Base-by-base conservation (phyloP, 2,329 filamentous ascomycete species). In the Hymenoscyphus infarciens region DNA sequence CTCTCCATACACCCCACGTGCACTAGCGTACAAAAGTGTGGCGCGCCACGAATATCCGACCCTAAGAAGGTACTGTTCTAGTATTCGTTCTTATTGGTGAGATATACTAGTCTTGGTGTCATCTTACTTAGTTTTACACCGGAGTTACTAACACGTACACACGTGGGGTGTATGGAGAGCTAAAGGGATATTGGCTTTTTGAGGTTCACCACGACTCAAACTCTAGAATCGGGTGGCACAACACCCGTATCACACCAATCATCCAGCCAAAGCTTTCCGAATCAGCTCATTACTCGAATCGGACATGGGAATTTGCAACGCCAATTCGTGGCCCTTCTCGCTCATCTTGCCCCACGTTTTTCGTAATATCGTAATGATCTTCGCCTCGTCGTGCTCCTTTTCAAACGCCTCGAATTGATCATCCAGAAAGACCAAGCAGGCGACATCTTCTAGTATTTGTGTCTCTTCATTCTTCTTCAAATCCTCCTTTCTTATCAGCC, bases 391-490 rank as follows among this genome's bases (percentile, higher is more conserved):
- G 60, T 87, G 82, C 31, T 84, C 82, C 68, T 75, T 81, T 79
- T 91, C 88, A 76, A 95, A 96, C 58, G 83, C 84, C 70, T 93
- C 91, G 66, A 96, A 89, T 73, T 95, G 90, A 73, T 94, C 91
- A 73, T 95, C 91, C 67, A 96, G 77, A 74, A 96, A 96, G 31
- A 96, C 91, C 61, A 96, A 77, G 73, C 91, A 96, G 2, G 92
- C 92, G 55, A 92, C 89, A 77, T 96, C 92, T 78, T 96, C 92
- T 65, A 96, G 80, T 6, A 85, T 81, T 79, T 94, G 89, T 61
- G 88, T 87, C 74, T 92, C 88, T 64, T 81, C 79, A 63, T 86
- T 83, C 60, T 78, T 77, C 72, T 81, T 82, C 68, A 96, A 77
- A 61, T 87, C 86, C 74, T 95, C 90, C 77, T 96, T 96, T 65